Conservation (phyloP, 352 stramenopile genomes). For the Phytophthora europaea region DNA sequence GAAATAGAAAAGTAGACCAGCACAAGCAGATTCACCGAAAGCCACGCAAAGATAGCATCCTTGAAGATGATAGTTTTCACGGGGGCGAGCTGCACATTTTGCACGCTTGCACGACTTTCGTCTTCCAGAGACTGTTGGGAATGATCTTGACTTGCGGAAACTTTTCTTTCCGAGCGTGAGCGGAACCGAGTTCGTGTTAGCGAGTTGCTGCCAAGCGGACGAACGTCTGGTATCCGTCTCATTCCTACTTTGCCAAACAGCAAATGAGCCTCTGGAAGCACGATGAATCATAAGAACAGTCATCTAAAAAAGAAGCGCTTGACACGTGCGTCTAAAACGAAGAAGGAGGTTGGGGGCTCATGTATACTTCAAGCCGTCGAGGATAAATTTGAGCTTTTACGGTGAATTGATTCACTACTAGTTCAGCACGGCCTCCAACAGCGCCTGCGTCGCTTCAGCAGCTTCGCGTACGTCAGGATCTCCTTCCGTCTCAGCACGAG, state of each 20-base stretch:
- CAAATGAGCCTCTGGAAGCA: slow-evolving; percentile 3
- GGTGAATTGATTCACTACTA: slow-evolving; percentile 47
- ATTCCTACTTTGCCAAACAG: not conserved
- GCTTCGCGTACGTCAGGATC: slow-evolving; percentile 84
- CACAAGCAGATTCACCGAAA: slow-evolving; percentile 44
- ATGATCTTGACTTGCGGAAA: slow-evolving; percentile 10
- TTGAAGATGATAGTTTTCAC: slow-evolving; percentile 6
- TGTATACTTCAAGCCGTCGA: slow-evolving; percentile 20
- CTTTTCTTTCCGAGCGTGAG: slow-evolving; percentile 17
- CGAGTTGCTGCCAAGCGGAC: slow-evolving; percentile 18
- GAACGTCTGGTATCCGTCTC: slow-evolving; percentile 16
- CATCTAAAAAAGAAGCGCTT: slow-evolving; percentile 28
- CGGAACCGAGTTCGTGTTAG: slow-evolving; percentile 10
- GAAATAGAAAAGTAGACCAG: slow-evolving; percentile 58
- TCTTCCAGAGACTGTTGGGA: slow-evolving; percentile 13
- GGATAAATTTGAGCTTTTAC: slow-evolving; percentile 35
- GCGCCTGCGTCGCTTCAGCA: slow-evolving; percentile 60
- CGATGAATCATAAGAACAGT: not conserved
- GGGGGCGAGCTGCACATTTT: slow-evolving; percentile 2
- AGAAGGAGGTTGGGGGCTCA: not conserved
- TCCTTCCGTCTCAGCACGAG: slow-evolving; percentile 64
- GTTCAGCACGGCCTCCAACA: slow-evolving; percentile 62
- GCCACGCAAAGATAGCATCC: slow-evolving; percentile 19
- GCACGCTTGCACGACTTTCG: slow-evolving; percentile 8
- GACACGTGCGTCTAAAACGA: slow-evolving; percentile 9